Percentiles rank a stretch among this genome's conserved stretches.
phyloP scores from a whole-genome alignment of 139 green algal species.

The Chlamydomonas incerta region DNA sequence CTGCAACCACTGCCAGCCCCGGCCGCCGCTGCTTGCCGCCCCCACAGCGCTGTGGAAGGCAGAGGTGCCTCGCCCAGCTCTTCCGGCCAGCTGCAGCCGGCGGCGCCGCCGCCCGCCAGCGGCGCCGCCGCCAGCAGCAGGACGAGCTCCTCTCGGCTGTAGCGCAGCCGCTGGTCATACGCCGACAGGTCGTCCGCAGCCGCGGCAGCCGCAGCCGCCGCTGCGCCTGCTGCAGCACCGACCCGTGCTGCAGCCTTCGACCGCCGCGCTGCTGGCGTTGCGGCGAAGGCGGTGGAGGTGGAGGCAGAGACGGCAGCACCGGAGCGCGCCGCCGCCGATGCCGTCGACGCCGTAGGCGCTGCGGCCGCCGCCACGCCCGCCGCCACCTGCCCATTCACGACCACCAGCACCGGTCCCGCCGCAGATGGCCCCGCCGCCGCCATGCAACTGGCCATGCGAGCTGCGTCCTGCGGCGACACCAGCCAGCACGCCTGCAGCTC shows the following conservation, averaged over 20 bases:
- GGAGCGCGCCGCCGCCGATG: neutral
- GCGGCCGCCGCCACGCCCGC: no score
- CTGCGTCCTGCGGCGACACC: conserved; percentile 9
- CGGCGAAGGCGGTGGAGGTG: neutral
- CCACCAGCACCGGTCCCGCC: neutral
- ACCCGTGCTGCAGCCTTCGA: neutral
- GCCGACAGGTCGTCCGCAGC: neutral
- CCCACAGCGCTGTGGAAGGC: no score
- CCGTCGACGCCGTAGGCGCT: neutral
- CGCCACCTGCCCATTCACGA: conserved; percentile 22
- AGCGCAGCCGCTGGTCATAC: conserved; percentile 26
- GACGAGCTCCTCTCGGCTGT: neutral
- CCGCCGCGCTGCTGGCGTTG: neutral
- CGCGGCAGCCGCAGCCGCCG: neutral
- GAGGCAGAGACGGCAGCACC: neutral
- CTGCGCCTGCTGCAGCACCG: neutral
- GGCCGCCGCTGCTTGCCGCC: no score
- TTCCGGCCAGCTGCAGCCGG: no score
- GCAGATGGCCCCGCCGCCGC: no score
- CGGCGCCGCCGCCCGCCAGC: neutral
- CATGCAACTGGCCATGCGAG: neutral
- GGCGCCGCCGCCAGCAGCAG: neutral
- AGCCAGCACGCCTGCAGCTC: conserved; percentile 38
- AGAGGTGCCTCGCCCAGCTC: no score
- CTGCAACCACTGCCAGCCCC: no score